Evolutionary conservation across 345 rosid species (phyloP), one percentile per base, ranked within the genome.

Genomic region (Iberis pinnata): DNA sequence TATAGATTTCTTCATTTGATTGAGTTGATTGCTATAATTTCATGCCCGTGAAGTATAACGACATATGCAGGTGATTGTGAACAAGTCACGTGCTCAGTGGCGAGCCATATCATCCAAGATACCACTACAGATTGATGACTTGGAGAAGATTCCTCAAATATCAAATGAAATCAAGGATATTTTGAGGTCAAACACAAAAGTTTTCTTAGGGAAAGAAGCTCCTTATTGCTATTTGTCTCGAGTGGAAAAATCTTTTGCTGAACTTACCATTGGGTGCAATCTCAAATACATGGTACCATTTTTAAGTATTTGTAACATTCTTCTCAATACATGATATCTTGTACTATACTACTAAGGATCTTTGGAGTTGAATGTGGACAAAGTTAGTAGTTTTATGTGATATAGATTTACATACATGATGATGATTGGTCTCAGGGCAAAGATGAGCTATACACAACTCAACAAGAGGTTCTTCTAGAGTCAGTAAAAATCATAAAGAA

Each of bases 1-100:
- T 17, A 6, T 49, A 32, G n/a, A n/a, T n/a, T n/a, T n/a, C n/a
- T n/a, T n/a, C n/a, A 42, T 18, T 43, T 29, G 43, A 31, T 44
- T 49, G 51, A 32, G 18, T 17, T 27, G n/a, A 16, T 48, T 35
- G 37, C 26, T 56, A 46, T 6, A 19, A n/a, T 40, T 17, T 37
- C n/a, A 25, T n/a, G 53, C 9, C n/a, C n/a, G n/a, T 27, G 39
- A 35, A 8, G 31, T 8, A 44, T 35, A 31, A 25, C 31, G 11
- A 45, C 33, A 54, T 55, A 58, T 50, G 38, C 45, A 92, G 98
- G 89, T 80, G 42, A 92, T 92, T 45, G 84, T 83, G 58, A 92
- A 92, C 27, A 84, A 88, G 71, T 88, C 98, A 8, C 89, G 96
- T 19, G 98, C 93, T 24, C 61, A 69, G 52, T 85, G 87, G 79